Evolutionary conservation across 305 asterid genomes (phyloP).

Genomic region (Ajuga reptans): DNA sequence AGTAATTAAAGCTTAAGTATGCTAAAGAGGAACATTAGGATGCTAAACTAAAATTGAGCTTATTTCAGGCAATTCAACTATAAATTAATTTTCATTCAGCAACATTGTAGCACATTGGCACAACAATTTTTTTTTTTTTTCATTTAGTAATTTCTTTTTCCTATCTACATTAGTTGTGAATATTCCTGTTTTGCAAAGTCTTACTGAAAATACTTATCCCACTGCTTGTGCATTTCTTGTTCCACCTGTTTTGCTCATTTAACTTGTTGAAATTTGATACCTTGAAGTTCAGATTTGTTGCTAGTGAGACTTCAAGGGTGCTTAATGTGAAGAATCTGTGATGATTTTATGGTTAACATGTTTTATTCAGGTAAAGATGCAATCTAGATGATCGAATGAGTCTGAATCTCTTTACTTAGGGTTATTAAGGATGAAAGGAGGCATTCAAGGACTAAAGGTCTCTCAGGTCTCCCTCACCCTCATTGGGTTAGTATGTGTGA

Average conservation of each 20-base stretch:
- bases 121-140: not conserved
- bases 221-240: conserved; percentile 1
- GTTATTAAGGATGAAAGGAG: conserved; percentile 69
- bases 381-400: conserved; percentile 29
- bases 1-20: not conserved
- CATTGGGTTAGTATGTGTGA: conserved; percentile 52
- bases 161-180: conserved; percentile 7
- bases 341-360: conserved; percentile 29
- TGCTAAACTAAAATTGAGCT: conserved; percentile 16
- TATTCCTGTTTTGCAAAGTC: conserved; percentile 2
- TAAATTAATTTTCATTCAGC: not conserved
- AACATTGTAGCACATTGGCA: not conserved
- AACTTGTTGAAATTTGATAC: not conserved
- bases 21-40: not conserved
- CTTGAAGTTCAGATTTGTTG: conserved; percentile 3
- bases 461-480: conserved; percentile 78
- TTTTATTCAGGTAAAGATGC: conserved; percentile 21
- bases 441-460: conserved; percentile 54
- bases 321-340: not conserved
- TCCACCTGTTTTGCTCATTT: not conserved
- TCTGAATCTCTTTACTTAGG: conserved; percentile 20
- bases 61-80: not conserved
- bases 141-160: not conserved
- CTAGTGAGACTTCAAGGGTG: conserved; percentile 3
- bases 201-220: conserved; percentile 8